These are phyloP conservation scores for Tulasnella sp. DNA, from an alignment of 768 basidiomycete species.

Conservation along the genomic window DNA sequence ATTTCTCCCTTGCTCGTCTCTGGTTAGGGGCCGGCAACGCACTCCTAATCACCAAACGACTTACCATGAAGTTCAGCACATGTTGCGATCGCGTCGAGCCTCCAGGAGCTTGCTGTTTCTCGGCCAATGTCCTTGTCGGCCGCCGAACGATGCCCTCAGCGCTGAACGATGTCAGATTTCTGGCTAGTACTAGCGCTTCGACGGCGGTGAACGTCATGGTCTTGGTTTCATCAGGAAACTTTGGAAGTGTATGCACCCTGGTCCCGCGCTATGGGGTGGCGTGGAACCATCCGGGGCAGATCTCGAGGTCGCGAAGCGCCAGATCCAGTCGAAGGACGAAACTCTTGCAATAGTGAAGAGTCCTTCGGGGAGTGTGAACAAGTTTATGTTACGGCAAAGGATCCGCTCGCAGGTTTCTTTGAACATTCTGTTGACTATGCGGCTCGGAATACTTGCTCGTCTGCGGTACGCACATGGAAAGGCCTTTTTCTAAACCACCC, in stretches of 20 bases:
- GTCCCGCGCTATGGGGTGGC: not conserved
- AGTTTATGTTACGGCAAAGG: not conserved
- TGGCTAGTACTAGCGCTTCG: not conserved
- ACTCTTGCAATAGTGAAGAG: not conserved
- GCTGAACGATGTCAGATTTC: not conserved
- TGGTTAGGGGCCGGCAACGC: no score
- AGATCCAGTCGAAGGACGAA: not conserved
- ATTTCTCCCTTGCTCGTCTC: no score
- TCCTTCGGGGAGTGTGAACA: not conserved
- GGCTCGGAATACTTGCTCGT: not conserved
- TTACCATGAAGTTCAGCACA: no score
- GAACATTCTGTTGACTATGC: not conserved
- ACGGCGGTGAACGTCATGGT: not conserved
- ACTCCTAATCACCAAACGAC: no score
- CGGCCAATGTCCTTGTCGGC: not conserved
- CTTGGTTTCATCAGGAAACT: not conserved
- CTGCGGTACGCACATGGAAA: not conserved
- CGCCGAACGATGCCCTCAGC: not conserved
- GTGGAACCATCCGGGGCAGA: not conserved
- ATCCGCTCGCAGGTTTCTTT: not conserved
- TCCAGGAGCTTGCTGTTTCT: no score
- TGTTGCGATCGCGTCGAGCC: no score
- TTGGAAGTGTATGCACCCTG: not conserved
- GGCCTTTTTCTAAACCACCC: no score
- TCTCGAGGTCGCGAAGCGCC: not conserved